Base-by-base conservation (phyloP, 441 rosid genomes). In the Bruguiera hainesii region DNA sequence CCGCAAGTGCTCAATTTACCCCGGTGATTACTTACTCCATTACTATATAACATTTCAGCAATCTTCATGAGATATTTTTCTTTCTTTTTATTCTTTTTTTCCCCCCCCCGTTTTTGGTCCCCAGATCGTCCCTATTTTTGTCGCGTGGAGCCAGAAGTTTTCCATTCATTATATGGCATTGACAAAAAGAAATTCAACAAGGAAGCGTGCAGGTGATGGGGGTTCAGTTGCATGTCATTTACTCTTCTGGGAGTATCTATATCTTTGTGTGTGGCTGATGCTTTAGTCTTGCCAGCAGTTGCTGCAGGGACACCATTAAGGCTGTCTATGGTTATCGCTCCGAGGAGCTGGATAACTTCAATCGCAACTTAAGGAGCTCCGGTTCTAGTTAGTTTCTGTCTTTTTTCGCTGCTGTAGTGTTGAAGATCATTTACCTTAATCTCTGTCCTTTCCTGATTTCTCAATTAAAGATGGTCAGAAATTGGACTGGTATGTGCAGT, bases 111-210 rank as follows among this genome's bases (percentile, higher is more conserved):
- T 37, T 37, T 39, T 13, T 42, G 48, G 48, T 18, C 33, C 68
- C 29, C 67, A 89, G 95, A 92, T 37, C 91, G 93, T 55, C 95
- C 95, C 7, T 88, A 85, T 50, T 91, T 91, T 70, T 92, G 98
- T 57, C 95, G 93, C n/a, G 96, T 85, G 50, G 86, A 83, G 78
- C 83, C 84, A 1, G 86, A 74, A n/a, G 76, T 85, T 42, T 92
- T 91, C 73, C 19, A 75, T 67, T 62, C 85, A 9, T 69, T 87
- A 18, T 88, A 83, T 29, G 91, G 88, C 18, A 80, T 86, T 35
- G 78, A 71, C 67, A 71, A 80, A 79, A 91, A 87, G 70, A 84
- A 79, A 69, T 89, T 88, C 79, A 83, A 89, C 78, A 82, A 82
- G 67, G 96, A 83, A 75, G 95, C 90, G 48, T 80, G 85, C 87